Evolutionary conservation across 2,329 filamentous ascomycete genomes (phyloP), one percentile per base, ranked within the genome.

Genomic region (Aureobasidium namibiae): DNA sequence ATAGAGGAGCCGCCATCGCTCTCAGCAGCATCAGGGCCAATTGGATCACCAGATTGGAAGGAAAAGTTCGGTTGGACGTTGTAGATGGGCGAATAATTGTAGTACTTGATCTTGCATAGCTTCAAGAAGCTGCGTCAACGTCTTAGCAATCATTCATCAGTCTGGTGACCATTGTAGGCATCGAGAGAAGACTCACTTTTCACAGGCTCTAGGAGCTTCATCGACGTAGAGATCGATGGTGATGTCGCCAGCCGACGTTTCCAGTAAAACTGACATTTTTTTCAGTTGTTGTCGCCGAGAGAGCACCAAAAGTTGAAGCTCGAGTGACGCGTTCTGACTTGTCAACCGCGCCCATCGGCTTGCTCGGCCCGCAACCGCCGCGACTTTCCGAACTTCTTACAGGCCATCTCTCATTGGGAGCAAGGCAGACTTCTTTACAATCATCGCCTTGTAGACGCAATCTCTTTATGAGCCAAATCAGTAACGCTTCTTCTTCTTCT

Each of bases 101-200:
- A 99, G 78, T 97, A 99, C 78, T 96, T 99, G 75, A 91, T 80
- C 77, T 97, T 97, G 84, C 94, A 96, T 67, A 99, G 89, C 81
- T 99, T 97, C 60, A 99, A 79, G 74, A 99, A 97, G 81, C 90
- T 95, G 66, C 67, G 33, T 68, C 69, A 46, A 73, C 65, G 68
- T 78, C 78, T 85, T 78, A 80, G 78, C 77, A 68, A 70, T 69
- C 36, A 75, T 67, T 31, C 71, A 72, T 87, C 78, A 85, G 83
- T 77, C 70, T 74, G 69, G 67, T 69, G 68, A 63, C 61, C 61
- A 59, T 38, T n/a, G 16, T 39, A 18, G 42, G 49, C 36, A 13
- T 9, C 63, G 10, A 14, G 56, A 50, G 34, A 33, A 46, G 3
- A 80, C 88, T 80, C 78, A 95, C 90, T 97, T 99, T 76, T 96